Conservation (phyloP, 2,329 filamentous ascomycete species). For the Clarireedia paspali region DNA sequence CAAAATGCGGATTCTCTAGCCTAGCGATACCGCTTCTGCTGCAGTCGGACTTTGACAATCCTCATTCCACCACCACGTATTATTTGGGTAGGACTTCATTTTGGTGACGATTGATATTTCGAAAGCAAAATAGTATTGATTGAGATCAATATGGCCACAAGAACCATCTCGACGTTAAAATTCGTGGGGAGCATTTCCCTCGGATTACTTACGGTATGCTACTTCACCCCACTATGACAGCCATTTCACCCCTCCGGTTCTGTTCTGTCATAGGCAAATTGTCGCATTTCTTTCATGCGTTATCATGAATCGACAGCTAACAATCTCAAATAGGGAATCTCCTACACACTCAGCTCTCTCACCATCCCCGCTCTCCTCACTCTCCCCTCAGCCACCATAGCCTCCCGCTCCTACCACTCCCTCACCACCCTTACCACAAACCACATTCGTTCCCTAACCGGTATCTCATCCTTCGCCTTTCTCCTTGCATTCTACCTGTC, state of each 20-base stretch:
- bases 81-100: not conserved
- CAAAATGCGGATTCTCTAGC: not conserved
- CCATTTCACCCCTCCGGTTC: not conserved
- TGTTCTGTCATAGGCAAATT: not conserved
- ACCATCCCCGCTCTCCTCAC: slow-evolving; percentile 73
- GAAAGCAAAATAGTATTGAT: not conserved
- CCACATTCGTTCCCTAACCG: slow-evolving; percentile 60
- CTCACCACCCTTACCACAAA: slow-evolving; percentile 55
- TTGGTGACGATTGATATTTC: not conserved
- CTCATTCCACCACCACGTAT: not conserved
- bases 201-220: slow-evolving; percentile 72
- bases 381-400: slow-evolving; percentile 67
- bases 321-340: slow-evolving; percentile 59
- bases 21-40: not conserved
- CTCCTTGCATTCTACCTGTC: slow-evolving; percentile 72
- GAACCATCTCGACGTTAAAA: slow-evolving; percentile 71
- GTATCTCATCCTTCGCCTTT: slow-evolving; percentile 63
- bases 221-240: slow-evolving; percentile 12
- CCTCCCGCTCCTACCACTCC: slow-evolving; percentile 62
- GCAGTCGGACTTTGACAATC: not conserved
- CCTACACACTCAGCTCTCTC: slow-evolving; percentile 72
- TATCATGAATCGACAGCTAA: not conserved
- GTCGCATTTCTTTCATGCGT: not conserved
- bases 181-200: slow-evolving; percentile 89
- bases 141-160: slow-evolving; percentile 47